Evolutionary conservation across 176 grass and related monocot genomes (phyloP).

Genomic region (Eleusine coracana): DNA sequence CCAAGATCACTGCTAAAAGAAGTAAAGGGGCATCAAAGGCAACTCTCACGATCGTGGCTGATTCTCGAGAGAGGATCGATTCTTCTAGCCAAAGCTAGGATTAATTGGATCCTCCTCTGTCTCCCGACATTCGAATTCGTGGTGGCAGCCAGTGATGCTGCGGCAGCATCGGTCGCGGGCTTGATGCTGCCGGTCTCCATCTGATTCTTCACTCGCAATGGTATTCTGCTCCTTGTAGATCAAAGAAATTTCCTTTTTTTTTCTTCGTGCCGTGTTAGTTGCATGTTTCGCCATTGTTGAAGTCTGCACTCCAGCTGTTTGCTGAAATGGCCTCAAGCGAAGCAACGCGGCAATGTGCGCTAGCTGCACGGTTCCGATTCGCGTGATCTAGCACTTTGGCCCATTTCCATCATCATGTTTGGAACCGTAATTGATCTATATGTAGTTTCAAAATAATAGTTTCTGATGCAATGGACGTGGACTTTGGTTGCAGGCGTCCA

Average conservation of each 20-base stretch:
- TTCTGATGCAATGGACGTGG: not conserved
- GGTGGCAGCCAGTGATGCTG: not conserved
- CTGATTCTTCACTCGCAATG: constrained; percentile 27
- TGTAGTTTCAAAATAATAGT: not conserved
- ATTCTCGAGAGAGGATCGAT: constrained; percentile 3
- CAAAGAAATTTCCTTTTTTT: not conserved
- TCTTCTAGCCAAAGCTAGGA: not conserved
- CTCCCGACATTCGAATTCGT: not conserved
- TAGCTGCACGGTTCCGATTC: not conserved
- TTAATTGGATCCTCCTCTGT: not conserved
- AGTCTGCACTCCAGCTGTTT: constrained; percentile 8
- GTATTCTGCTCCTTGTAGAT: not conserved
- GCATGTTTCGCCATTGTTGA: not conserved
- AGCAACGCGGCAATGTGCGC: not conserved
- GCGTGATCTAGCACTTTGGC: not conserved
- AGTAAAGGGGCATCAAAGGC: not conserved
- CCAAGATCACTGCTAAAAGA: constrained; percentile 15
- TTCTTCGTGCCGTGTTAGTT: no score
- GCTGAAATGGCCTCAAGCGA: constrained; percentile 25
- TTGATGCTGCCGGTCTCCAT: constrained; percentile 24
- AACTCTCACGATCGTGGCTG: not conserved
- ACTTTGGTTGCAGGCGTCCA: constrained; percentile 52
- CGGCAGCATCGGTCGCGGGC: not conserved
- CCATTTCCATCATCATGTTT: not conserved
- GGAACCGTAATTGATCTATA: not conserved